Percentiles rank a stretch among this genome's conserved stretches.
Evolutionary conservation across 352 stramenopile species (phyloP).

Genomic region (Aphanomyces astaci): DNA sequence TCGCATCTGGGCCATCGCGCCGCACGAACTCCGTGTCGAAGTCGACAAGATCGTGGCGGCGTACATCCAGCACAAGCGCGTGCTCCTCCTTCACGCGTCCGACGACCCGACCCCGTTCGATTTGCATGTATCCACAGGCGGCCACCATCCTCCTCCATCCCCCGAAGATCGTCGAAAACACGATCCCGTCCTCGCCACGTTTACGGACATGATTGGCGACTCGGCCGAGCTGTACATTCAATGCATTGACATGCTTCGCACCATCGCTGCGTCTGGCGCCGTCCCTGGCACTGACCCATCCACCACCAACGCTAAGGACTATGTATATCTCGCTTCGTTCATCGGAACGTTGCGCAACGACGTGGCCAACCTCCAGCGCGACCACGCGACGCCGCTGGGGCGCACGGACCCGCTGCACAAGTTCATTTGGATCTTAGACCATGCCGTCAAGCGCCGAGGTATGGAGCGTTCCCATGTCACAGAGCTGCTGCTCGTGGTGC

Average conservation of each 20-base stretch:
- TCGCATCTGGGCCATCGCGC: conserved; percentile 18
- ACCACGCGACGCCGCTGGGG: conserved; percentile 61
- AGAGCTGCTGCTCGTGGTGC: conserved; percentile 61
- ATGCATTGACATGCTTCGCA: conserved; percentile 70
- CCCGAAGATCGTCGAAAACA: conserved; percentile 64
- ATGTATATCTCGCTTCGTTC: conserved; percentile 77
- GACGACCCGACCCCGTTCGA: neutral
- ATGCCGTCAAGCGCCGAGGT: conserved; percentile 49
- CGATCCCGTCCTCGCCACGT: conserved; percentile 49
- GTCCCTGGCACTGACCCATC: conserved; percentile 46
- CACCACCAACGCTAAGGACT: conserved; percentile 59
- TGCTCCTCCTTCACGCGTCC: neutral
- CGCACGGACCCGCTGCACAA: conserved; percentile 77
- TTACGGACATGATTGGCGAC: conserved; percentile 75
- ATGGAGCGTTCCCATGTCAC: conserved; percentile 46
- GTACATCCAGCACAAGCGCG: conserved; percentile 17
- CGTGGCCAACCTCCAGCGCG: conserved; percentile 70
- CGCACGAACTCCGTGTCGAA: conserved; percentile 21
- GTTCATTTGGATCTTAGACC: conserved; percentile 84
- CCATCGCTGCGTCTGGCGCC: conserved; percentile 57
- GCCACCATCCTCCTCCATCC: conserved; percentile 8
- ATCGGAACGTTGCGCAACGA: conserved; percentile 70
- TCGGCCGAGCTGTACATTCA: conserved; percentile 73
- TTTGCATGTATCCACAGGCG: neutral
- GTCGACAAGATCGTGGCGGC: conserved; percentile 11